Evolutionary conservation across 768 basidiomycete genomes (phyloP).

Genomic region (Crucibulum laeve): DNA sequence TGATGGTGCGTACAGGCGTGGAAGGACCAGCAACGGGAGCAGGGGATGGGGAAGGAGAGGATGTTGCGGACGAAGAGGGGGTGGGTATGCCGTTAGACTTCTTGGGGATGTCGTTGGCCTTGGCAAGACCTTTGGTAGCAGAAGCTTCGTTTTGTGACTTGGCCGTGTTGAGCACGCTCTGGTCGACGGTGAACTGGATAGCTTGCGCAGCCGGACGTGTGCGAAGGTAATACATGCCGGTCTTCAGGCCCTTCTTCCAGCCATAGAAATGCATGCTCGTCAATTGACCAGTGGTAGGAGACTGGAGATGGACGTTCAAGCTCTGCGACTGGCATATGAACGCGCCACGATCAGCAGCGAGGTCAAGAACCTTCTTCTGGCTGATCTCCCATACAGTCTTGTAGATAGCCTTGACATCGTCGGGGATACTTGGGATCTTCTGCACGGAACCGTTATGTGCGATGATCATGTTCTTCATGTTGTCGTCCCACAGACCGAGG

Average conservation of each 20-base stretch:
- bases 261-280: slow-evolving; percentile 98
- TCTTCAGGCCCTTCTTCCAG: slow-evolving; percentile 99
- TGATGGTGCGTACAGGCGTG: slow-evolving; percentile 10
- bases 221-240: slow-evolving; percentile 97
- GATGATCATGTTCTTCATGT: slow-evolving; percentile 99
- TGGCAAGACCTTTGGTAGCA: slow-evolving; percentile 9
- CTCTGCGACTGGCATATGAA: slow-evolving; percentile 97
- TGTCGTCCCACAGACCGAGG: slow-evolving; percentile 92
- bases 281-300: slow-evolving; percentile 87
- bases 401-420: slow-evolving; percentile 94
- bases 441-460: slow-evolving; percentile 90
- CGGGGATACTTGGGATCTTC: slow-evolving; percentile 84
- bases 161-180: slow-evolving; percentile 64
- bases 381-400: slow-evolving; percentile 99
- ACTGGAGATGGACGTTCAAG: slow-evolving; percentile 88
- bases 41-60: slow-evolving; percentile 17
- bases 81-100: slow-evolving; percentile 15
- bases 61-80: slow-evolving; percentile 22
- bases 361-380: slow-evolving; percentile 97
- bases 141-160: slow-evolving; percentile 37
- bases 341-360: slow-evolving; percentile 97
- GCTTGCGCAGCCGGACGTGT: slow-evolving; percentile 94
- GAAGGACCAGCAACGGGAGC: slow-evolving; percentile 8
- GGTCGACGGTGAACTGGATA: slow-evolving; percentile 96
- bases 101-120: slow-evolving; percentile 4